A percentile compares a stretch with the other conserved stretches of the same genome.
Evolutionary conservation across 2,329 filamentous ascomycete species (phyloP).

Genomic region (Fusarium mundagurra): DNA sequence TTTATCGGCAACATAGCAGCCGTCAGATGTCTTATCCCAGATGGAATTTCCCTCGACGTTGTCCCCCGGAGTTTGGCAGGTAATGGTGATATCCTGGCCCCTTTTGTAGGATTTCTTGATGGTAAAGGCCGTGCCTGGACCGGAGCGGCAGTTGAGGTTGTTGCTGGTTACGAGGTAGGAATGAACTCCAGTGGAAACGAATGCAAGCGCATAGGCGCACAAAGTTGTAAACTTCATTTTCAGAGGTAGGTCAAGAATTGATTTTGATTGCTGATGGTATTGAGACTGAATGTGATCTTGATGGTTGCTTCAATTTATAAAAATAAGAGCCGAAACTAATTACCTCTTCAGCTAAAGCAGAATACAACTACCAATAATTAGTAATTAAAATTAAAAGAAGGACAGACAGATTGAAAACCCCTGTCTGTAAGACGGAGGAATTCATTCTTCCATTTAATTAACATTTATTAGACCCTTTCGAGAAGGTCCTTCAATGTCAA

Average conservation of each 20-base stretch:
- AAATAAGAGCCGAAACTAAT: background rate
- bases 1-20: background rate
- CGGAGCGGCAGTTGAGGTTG: background rate
- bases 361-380: background rate
- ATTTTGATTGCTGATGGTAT: background rate
- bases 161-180: background rate
- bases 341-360: background rate
- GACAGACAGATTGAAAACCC: background rate
- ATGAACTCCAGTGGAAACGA: background rate
- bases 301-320: background rate
- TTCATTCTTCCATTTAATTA: background rate
- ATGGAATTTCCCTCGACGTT: background rate
- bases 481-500: background rate
- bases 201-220: background rate
- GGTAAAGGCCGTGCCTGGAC: background rate
- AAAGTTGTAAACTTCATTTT: background rate
- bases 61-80: background rate
- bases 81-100: background rate
- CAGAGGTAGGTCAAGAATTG: background rate
- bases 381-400: background rate
- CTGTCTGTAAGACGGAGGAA: background rate
- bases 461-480: background rate
- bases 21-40: background rate
- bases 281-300: background rate
- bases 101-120: background rate